These are phyloP conservation scores for Symbiodinium natans DNA, from an alignment of 73 alveolate species.

Conservation along the genomic window DNA sequence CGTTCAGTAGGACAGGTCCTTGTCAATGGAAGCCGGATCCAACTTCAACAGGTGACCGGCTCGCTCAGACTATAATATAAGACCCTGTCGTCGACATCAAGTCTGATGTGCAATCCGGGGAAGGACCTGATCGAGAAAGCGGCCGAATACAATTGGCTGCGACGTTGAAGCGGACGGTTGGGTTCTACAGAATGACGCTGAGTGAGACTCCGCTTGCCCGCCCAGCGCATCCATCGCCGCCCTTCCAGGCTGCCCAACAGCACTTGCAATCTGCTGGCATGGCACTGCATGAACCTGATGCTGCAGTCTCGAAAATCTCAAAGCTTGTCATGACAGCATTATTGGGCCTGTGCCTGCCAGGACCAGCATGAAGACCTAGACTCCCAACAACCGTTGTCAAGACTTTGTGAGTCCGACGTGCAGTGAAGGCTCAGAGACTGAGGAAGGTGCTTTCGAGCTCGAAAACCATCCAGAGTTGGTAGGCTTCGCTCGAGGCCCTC, in stretches of 20 bases:
- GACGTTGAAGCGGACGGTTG: too few species aligned
- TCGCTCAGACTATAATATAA: neutral
- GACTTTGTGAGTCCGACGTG: too few species aligned
- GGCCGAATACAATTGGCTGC: neutral
- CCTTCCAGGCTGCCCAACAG: slow-evolving; percentile 5
- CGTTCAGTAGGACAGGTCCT: neutral
- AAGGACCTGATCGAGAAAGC: neutral
- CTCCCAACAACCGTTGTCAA: too few species aligned
- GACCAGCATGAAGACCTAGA: neutral
- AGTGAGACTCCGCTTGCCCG: neutral
- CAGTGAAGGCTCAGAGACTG: too few species aligned
- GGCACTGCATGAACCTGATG: neutral
- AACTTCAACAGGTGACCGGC: too few species aligned
- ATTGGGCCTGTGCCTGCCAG: neutral
- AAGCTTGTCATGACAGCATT: too few species aligned
- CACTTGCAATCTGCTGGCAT: neutral
- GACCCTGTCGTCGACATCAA: neutral
- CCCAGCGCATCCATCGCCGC: too few species aligned
- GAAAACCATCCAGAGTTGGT: neutral
- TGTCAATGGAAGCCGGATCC: too few species aligned
- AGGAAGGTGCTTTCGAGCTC: neutral
- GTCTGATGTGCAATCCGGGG: neutral
- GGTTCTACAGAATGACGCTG: neutral
- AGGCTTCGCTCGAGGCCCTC: slow-evolving; percentile 5
- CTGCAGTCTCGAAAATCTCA: neutral